Percentiles rank a stretch among this genome's conserved stretches.
Evolutionary conservation across 495 filamentous ascomycete genomes (phyloP).

Genomic region (Xylaria bambusicola): DNA sequence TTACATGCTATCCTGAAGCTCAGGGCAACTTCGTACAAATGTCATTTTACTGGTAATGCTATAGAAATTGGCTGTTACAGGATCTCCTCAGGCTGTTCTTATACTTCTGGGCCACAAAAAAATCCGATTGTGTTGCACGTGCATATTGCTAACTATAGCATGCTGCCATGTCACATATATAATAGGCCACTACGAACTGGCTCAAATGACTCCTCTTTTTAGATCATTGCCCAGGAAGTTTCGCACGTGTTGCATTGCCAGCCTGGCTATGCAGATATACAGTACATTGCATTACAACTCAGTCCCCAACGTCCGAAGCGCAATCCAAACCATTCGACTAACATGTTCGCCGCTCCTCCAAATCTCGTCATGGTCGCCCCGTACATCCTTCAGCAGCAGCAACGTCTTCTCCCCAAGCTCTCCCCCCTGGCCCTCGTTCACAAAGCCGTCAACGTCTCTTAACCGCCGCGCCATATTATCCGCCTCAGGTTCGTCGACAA

Average conservation of each 20-base stretch:
- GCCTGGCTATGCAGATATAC: no score
- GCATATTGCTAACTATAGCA: background rate
- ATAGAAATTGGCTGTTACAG: no score
- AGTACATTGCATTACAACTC: conserved; percentile 10
- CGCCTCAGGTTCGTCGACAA: conserved; percentile 58
- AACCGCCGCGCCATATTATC: conserved; percentile 46
- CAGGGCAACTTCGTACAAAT: no score
- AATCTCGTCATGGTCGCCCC: conserved; percentile 63
- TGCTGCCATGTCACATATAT: background rate
- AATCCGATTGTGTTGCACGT: no score
- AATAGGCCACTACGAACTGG: no score
- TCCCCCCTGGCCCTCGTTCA: conserved; percentile 24
- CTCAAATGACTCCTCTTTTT: no score
- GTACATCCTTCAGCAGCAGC: conserved; percentile 45
- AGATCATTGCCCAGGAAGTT: no score
- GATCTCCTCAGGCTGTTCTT: no score
- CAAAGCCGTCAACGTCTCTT: conserved; percentile 16
- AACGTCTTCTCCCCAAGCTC: conserved; percentile 37
- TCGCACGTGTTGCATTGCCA: no score
- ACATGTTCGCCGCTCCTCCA: conserved; percentile 28
- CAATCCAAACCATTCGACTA: conserved; percentile 25
- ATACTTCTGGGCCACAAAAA: no score
- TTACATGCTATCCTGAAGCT: no score
- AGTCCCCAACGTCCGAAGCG: conserved; percentile 8
- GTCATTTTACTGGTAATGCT: no score